These are phyloP conservation scores for Phytopythium ostracodes DNA, from an alignment of 352 stramenopile genomes.

Conservation along the genomic window DNA sequence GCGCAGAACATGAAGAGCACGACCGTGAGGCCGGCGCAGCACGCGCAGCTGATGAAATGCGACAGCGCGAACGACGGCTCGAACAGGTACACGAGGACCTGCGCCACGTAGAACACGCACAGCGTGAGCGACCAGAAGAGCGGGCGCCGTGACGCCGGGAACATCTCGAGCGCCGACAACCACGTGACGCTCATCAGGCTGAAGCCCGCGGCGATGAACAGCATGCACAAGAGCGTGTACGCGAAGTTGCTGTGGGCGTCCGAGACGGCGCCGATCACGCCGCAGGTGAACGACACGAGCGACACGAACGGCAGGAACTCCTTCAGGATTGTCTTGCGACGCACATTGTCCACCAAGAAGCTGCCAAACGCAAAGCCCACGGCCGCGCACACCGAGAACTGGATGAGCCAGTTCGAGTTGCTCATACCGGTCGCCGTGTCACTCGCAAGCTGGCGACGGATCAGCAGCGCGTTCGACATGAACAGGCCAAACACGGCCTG, in stretches of 20 bases:
- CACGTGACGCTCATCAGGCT: slow-evolving; percentile 73
- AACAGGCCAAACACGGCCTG: slow-evolving; percentile 61
- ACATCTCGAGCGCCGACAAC: slow-evolving; percentile 80
- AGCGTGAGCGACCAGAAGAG: slow-evolving; percentile 71
- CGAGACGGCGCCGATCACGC: slow-evolving; percentile 38
- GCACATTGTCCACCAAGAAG: slow-evolving; percentile 80
- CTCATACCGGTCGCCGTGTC: slow-evolving; percentile 14
- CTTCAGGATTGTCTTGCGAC: slow-evolving; percentile 88
- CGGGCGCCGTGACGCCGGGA: slow-evolving; percentile 53
- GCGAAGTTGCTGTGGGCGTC: slow-evolving; percentile 32
- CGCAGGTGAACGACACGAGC: slow-evolving; percentile 55
- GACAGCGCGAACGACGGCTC: slow-evolving; percentile 54
- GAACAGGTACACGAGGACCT: slow-evolving; percentile 54
- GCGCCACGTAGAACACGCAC: slow-evolving; percentile 53
- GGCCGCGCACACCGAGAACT: slow-evolving; percentile 42
- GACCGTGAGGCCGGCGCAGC: slow-evolving; percentile 41
- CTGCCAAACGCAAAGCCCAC: slow-evolving; percentile 64
- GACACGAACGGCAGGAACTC: slow-evolving; percentile 78
- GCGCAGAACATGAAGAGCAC: slow-evolving; percentile 76
- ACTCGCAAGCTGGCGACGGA: slow-evolving; percentile 32
- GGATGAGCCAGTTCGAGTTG: slow-evolving; percentile 53
- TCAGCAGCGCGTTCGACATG: slow-evolving; percentile 65
- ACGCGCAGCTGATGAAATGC: slow-evolving; percentile 48
- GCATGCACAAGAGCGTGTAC: slow-evolving; percentile 45
- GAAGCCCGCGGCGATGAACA: slow-evolving; percentile 63